Evolutionary conservation across 2,329 filamentous ascomycete species (phyloP).

Genomic region (Alternaria infectoria): DNA sequence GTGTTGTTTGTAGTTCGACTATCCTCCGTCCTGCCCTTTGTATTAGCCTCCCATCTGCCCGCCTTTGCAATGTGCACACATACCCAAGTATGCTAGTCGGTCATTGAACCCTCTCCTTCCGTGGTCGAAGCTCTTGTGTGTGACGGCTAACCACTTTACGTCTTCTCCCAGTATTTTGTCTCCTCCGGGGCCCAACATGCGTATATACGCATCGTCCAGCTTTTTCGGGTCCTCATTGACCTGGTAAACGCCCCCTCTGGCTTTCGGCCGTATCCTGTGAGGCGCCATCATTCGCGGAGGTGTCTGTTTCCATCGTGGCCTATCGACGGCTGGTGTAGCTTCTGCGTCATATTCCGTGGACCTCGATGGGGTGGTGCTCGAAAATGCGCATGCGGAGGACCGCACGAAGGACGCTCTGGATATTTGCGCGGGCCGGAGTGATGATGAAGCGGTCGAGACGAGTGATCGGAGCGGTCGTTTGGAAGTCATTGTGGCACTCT

Average conservation of each 20-base stretch:
- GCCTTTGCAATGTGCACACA: conserved; percentile 5
- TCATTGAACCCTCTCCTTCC: conserved; percentile 94
- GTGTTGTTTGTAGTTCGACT: conserved; percentile 68
- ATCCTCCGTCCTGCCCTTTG: conserved; percentile 64
- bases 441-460: conserved; percentile 32
- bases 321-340: conserved; percentile 21
- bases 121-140: conserved; percentile 98
- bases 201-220: conserved; percentile 79
- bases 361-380: conserved; percentile 29
- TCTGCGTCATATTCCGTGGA: conserved; percentile 41
- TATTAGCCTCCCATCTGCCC: conserved; percentile 17
- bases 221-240: conserved; percentile 77
- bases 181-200: conserved; percentile 75
- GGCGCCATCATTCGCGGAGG: conserved; percentile 56
- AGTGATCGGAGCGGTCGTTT: conserved; percentile 51
- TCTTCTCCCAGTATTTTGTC: conserved; percentile 82
- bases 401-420: conserved; percentile 34
- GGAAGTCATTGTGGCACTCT: conserved; percentile 54
- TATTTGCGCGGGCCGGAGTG: conserved; percentile 32
- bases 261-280: conserved; percentile 62
- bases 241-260: conserved; percentile 64
- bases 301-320: conserved; percentile 59
- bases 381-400: conserved; percentile 48
- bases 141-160: conserved; percentile 94
- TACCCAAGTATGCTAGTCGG: conserved; percentile 86